Conservation (phyloP, 179 eudicot genomes). For the Heliamphora pulchella region DNA sequence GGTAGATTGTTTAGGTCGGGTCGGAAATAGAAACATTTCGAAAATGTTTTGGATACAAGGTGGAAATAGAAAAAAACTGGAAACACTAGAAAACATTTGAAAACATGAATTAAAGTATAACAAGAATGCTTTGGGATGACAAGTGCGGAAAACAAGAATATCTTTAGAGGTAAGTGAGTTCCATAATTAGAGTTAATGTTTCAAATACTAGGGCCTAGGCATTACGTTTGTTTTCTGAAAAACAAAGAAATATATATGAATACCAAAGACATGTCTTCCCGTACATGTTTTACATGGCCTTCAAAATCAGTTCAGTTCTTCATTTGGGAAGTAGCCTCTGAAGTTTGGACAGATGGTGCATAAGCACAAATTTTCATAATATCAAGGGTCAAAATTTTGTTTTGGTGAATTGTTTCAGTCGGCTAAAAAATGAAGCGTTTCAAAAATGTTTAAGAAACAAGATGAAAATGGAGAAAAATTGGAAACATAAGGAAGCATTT, state of each 20-base stretch:
- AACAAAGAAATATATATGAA: neutral
- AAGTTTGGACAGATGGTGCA: neutral
- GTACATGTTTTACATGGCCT: neutral
- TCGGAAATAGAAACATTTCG: no score
- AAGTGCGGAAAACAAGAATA: slow-evolving; percentile 91
- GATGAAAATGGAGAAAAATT: no score
- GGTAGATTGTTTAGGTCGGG: no score
- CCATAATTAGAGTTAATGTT: neutral
- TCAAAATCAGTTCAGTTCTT: neutral
- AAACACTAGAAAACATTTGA: no score
- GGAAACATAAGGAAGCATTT: no score
- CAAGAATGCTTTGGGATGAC: slow-evolving; percentile 99
- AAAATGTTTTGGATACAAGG: no score
- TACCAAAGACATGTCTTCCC: neutral
- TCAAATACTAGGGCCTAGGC: neutral
- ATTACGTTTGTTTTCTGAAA: neutral
- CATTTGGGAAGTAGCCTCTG: neutral
- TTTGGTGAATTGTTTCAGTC: no score
- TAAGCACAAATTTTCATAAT: neutral
- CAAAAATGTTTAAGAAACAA: no score
- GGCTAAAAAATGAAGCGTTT: no score
- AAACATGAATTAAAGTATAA: no score
- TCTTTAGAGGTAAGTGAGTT: slow-evolving; percentile 62
- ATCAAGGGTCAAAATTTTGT: no score
- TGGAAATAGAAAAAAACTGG: no score